Evolutionary conservation across 192 early-diverging fungal species (phyloP), one percentile per base, ranked within the genome.

Genomic region (Coemansia sp.): DNA sequence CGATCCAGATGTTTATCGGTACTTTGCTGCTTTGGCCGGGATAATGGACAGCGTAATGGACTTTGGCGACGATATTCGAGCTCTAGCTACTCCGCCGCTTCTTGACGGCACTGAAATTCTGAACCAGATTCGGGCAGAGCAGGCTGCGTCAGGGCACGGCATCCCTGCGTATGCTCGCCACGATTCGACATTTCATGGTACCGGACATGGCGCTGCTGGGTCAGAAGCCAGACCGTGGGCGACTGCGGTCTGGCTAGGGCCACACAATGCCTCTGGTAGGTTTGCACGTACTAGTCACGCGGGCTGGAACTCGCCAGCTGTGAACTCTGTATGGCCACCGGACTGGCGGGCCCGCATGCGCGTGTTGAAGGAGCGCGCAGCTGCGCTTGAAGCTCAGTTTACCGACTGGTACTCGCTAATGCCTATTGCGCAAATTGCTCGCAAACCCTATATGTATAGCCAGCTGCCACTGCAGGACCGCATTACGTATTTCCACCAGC

Each of bases 321-420:
- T 64, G 23, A 61, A 57, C 9, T 53, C 68, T 1, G 53, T 56
- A 2, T 80, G 77, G 77, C 77, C 71, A 17, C 73, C 71, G 7
- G 77, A 80, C 69, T 80, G 77, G 77, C 61, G 73, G 3, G 64
- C 77, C n/a, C 77, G 77, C 25, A 68, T 80, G 72, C 77, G 66
- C 24, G 73, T 71, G 20, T 59, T 80, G 14, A 67, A 68, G 38
- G 71, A 74, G 60, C 68, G 77, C 15, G 56, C 59, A 0, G 61
- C 68, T 1, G 72, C 57, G 40, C 68, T 80, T 21, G 75, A 78
- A 53, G 37, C 59, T 4, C 72, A 64, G 58, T 63, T 80, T 25
- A 65, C 68, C 7, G 77, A 74, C 38, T 80, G 77, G 77, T 68
- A 74, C 59, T 71, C 71, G 53, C 61, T 64, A 21, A 69, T 64